Conservation (phyloP, 208 protist genomes). For the Entamoeba nuttalli region DNA sequence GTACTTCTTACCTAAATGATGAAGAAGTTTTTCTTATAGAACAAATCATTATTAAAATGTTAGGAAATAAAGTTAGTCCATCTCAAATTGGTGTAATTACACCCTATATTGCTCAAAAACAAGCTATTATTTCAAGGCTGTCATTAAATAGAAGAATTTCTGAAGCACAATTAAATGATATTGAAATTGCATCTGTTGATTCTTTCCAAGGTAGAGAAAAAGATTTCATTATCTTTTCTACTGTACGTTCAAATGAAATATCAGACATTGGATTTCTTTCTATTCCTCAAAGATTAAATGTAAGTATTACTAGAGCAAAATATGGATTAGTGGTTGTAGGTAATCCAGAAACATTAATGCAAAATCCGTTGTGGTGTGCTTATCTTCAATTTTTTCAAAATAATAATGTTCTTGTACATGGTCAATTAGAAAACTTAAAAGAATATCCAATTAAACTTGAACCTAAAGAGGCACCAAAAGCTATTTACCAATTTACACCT, state of each 20-base stretch:
- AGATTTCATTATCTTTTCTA: constrained; percentile 88
- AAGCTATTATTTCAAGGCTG: constrained; percentile 66
- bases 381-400: background rate
- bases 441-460: background rate
- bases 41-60: constrained; percentile 68
- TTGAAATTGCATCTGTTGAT: constrained; percentile 77
- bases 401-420: background rate
- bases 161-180: constrained; percentile 51
- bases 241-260: constrained; percentile 75
- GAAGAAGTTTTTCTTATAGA: constrained; percentile 61
- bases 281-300: constrained; percentile 79
- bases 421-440: background rate
- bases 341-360: constrained; percentile 63
- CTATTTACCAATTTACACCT: background rate
- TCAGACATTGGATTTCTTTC: constrained; percentile 81
- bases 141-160: constrained; percentile 49
- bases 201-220: constrained; percentile 86
- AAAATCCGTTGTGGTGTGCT: constrained; percentile 1
- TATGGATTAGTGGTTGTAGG: constrained; percentile 82
- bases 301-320: constrained; percentile 78
- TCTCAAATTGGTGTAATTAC: constrained; percentile 84
- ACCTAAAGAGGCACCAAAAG: background rate
- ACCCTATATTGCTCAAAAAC: constrained; percentile 82
- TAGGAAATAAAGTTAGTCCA: constrained; percentile 45
- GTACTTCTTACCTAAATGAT: constrained; percentile 87